A percentile compares a stretch with the other conserved stretches of the same genome.
phyloP scores from a whole-genome alignment of 768 basidiomycete genomes.

The Boletus rubescentipes region DNA sequence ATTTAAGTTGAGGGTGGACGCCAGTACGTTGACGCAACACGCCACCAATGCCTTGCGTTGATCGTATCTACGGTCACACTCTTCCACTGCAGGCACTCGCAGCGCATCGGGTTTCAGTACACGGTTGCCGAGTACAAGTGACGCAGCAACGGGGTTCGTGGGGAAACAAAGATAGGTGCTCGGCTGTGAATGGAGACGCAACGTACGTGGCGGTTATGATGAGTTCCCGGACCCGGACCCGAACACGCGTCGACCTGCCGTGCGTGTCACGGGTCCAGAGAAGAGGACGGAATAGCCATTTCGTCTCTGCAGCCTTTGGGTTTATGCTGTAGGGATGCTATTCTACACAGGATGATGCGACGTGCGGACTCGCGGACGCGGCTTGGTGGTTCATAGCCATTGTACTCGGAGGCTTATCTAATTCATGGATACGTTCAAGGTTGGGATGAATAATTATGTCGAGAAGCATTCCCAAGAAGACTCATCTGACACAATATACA shows the following conservation, averaged over 20 bases:
- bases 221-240: constrained; percentile 24
- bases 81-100: neutral
- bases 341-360: constrained; percentile 17
- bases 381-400: constrained; percentile 18
- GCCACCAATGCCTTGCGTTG: constrained; percentile 5
- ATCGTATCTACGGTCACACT: neutral
- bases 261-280: neutral
- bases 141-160: constrained; percentile 5
- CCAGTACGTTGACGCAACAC: too few species aligned
- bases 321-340: constrained; percentile 7
- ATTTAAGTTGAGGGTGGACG: constrained; percentile 10
- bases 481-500: constrained; percentile 19
- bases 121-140: constrained; percentile 4
- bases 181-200: constrained; percentile 7
- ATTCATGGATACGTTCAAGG: constrained; percentile 21
- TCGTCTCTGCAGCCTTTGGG: neutral
- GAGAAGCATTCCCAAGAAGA: constrained; percentile 14
- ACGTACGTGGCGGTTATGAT: constrained; percentile 13
- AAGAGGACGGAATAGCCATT: constrained; percentile 2
- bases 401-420: constrained; percentile 33
- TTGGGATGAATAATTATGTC: constrained; percentile 21
- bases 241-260: constrained; percentile 4
- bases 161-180: neutral
- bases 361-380: constrained; percentile 15
- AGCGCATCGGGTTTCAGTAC: neutral